These are phyloP conservation scores for Limonium bicolor DNA, from an alignment of 148 eudicot genomes.

Conservation along the genomic window DNA sequence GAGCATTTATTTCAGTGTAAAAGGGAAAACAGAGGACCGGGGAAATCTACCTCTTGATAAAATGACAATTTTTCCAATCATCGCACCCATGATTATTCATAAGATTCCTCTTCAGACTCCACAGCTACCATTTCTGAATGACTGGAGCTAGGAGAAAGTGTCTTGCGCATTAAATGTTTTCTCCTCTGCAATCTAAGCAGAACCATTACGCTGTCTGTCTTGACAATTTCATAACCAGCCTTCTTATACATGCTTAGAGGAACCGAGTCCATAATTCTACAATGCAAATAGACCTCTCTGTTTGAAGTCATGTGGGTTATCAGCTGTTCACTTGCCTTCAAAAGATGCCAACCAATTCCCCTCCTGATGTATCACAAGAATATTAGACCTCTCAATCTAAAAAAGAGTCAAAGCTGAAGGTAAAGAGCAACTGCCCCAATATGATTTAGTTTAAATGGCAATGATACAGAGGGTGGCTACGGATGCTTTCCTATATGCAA, in stretches of 20 bases:
- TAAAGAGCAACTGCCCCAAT: not conserved
- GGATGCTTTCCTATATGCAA: too few species aligned
- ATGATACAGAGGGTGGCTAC: too few species aligned
- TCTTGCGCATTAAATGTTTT: constrained; percentile 82
- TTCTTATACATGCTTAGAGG: constrained; percentile 76
- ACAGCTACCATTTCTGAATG: not conserved
- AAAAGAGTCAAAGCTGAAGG: not conserved
- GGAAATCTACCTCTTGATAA: too few species aligned
- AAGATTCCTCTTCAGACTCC: not conserved
- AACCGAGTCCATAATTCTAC: constrained; percentile 81
- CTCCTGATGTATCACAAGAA: constrained; percentile 34
- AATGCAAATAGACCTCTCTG: constrained; percentile 70
- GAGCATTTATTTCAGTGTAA: too few species aligned
- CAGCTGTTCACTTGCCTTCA: constrained; percentile 85
- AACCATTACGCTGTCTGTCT: constrained; percentile 68
- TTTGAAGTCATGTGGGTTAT: constrained; percentile 55
- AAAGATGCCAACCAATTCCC: constrained; percentile 96
- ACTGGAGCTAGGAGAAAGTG: constrained; percentile 24
- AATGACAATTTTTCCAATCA: too few species aligned
- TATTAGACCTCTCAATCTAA: not conserved
- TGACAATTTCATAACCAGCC: constrained; percentile 69
- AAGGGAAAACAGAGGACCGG: too few species aligned
- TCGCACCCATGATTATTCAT: too few species aligned
- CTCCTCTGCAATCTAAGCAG: constrained; percentile 66
- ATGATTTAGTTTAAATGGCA: too few species aligned